Evolutionary conservation across 2,329 filamentous ascomycete genomes (phyloP).

Genomic region (Emergomyces africanus): DNA sequence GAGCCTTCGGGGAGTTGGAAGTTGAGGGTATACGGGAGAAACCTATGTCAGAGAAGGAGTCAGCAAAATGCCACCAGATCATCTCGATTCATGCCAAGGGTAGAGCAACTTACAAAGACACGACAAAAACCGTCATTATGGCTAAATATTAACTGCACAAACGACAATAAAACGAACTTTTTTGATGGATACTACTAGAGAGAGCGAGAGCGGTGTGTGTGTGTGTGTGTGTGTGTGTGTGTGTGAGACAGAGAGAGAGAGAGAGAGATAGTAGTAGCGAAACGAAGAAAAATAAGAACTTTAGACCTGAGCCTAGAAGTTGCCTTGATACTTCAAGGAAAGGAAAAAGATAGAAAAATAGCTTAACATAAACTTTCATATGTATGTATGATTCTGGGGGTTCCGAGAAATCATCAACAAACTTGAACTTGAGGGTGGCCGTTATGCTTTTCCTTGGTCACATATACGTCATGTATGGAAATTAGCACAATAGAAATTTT

Average conservation of each 20-base stretch:
- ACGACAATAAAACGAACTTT: not conserved
- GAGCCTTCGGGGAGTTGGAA: conserved; percentile 47
- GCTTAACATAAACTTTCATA: not conserved
- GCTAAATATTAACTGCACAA: conserved; percentile 4
- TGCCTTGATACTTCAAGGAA: not conserved
- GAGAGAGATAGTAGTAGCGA: no score
- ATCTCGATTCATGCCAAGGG: not conserved
- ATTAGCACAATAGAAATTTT: not conserved
- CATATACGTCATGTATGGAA: not conserved
- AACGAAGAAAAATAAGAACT: not conserved
- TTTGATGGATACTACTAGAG: no score
- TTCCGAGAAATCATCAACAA: not conserved
- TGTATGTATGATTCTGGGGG: not conserved
- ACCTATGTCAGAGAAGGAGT: conserved; percentile 50
- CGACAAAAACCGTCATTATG: conserved; percentile 48
- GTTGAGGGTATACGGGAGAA: conserved; percentile 83
- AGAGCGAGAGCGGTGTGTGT: no score
- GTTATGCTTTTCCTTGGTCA: not conserved
- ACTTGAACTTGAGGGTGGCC: no score
- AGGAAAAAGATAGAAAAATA: not conserved
- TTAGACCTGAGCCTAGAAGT: not conserved
- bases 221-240: no score
- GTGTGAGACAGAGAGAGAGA: not conserved
- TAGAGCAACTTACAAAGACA: conserved; percentile 41
- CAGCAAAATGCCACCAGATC: not conserved